phyloP scores from a whole-genome alignment of 1,139 yeast genomes.

The Kluyveromyces sp. region DNA sequence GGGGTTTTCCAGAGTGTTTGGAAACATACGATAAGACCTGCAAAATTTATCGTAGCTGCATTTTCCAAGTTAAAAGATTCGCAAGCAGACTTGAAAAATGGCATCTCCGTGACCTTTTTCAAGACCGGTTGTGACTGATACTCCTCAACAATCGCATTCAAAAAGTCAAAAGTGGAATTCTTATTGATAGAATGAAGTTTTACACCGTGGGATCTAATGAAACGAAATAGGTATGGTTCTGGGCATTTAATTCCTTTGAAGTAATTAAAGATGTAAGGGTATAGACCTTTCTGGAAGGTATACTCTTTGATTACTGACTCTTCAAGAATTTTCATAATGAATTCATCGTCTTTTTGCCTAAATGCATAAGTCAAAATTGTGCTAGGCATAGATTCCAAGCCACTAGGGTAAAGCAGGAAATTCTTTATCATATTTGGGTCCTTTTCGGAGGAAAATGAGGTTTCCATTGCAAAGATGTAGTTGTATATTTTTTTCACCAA shows the following conservation, averaged over 20 bases:
- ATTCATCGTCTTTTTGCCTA: slow-evolving; percentile 27
- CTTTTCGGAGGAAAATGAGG: slow-evolving; percentile 7
- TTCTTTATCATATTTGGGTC: slow-evolving; percentile 14
- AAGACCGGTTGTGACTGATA: slow-evolving; percentile 19
- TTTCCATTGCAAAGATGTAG: slow-evolving; percentile 30
- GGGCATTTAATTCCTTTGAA: slow-evolving; percentile 24
- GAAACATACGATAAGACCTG: slow-evolving; percentile 23
- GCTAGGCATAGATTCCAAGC: slow-evolving; percentile 19
- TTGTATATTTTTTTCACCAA: slow-evolving; percentile 30
- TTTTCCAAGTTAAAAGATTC: slow-evolving; percentile 17
- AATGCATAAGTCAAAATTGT: slow-evolving; percentile 28
- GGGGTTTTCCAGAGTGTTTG: slow-evolving; percentile 24
- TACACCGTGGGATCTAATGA: slow-evolving; percentile 30
- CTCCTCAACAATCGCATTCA: slow-evolving; percentile 21
- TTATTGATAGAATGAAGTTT: slow-evolving; percentile 9
- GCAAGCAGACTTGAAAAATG: slow-evolving; percentile 25
- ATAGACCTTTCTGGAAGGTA: slow-evolving; percentile 27
- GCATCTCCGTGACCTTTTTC: slow-evolving; percentile 20
- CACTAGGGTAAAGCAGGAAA: slow-evolving; percentile 21
- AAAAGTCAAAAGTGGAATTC: slow-evolving; percentile 21
- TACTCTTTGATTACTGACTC: slow-evolving; percentile 33
- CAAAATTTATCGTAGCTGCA: slow-evolving; percentile 14
- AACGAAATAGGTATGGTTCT: slow-evolving; percentile 28
- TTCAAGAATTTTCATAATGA: slow-evolving; percentile 31
- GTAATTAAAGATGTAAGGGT: slow-evolving; percentile 29